Percentiles rank a stretch among this genome's conserved stretches.
Evolutionary conservation across 768 basidiomycete genomes (phyloP).

Genomic region (Sporobolomyces roseus): DNA sequence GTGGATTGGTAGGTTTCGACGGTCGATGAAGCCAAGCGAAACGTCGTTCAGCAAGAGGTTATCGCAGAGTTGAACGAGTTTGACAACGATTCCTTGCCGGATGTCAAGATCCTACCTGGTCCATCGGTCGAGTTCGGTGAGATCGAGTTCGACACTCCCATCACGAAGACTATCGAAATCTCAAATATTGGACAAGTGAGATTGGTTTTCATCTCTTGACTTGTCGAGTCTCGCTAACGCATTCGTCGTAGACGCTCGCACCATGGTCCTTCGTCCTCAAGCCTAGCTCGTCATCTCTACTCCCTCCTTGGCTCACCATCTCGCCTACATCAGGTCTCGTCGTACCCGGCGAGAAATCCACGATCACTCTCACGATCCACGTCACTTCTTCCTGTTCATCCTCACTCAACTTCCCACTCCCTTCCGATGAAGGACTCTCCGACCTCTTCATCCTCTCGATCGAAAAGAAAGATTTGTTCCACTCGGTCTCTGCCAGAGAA

Average conservation of each 20-base stretch:
- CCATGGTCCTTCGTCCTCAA: slow-evolving; percentile 30
- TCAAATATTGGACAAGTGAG: slow-evolving; percentile 27
- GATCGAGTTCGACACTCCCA: slow-evolving; percentile 12
- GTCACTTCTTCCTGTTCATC: slow-evolving; percentile 4
- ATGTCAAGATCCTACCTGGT: slow-evolving; percentile 30
- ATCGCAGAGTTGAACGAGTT: slow-evolving; percentile 8
- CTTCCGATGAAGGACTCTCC: not conserved
- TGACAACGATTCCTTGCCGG: slow-evolving; percentile 15
- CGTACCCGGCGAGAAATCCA: slow-evolving; percentile 11
- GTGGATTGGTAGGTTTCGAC: slow-evolving; percentile 10
- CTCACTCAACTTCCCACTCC: slow-evolving; percentile 15
- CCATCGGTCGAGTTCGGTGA: slow-evolving; percentile 28
- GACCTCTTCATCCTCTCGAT: slow-evolving; percentile 32
- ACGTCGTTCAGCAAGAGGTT: slow-evolving; percentile 9
- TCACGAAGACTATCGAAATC: slow-evolving; percentile 16
- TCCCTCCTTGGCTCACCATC: slow-evolving; percentile 28
- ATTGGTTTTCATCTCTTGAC: too few relatives aligned
- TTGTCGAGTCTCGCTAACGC: not conserved
- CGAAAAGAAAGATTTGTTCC: slow-evolving; percentile 35
- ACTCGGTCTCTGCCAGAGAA: slow-evolving; percentile 17
- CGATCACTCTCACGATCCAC: slow-evolving; percentile 23
- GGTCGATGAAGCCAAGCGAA: slow-evolving; percentile 7
- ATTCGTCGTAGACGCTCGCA: not conserved
- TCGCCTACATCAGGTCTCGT: slow-evolving; percentile 21
- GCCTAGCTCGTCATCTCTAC: slow-evolving; percentile 5